Percentiles rank a stretch among this genome's conserved stretches.
Conservation (phyloP, 257 asterid genomes). For the Solanum sejunctum region DNA sequence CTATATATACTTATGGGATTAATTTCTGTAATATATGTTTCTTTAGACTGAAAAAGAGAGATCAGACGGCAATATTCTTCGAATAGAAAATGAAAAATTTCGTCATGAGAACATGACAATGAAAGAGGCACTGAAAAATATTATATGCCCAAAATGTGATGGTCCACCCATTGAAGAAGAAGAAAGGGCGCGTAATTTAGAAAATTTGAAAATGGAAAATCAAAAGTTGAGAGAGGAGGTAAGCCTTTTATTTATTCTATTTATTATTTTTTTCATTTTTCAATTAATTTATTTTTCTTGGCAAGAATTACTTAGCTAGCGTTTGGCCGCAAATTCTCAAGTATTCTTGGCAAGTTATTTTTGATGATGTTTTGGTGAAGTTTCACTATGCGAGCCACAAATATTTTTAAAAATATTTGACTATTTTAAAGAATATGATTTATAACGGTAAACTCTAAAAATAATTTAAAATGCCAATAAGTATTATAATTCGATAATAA, state of each 20-base stretch:
- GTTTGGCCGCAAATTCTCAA: too few species aligned
- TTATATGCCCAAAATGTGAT: conserved; percentile 25
- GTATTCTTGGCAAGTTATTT: too few species aligned
- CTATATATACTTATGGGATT: background rate
- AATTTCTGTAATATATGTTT: background rate
- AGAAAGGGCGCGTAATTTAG: conserved; percentile 3
- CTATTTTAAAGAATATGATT: too few species aligned
- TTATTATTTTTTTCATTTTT: too few species aligned
- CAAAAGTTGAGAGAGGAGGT: background rate
- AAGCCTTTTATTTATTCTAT: background rate
- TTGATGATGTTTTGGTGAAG: too few species aligned
- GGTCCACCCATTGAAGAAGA: conserved; percentile 24
- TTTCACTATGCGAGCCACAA: too few species aligned
- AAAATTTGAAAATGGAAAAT: background rate
- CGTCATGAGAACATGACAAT: conserved; percentile 39
- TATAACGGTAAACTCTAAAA: too few species aligned
- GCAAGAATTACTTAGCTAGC: too few species aligned
- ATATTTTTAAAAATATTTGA: too few species aligned
- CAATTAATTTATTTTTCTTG: background rate
- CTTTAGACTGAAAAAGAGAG: conserved; percentile 40
- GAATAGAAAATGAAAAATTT: conserved; percentile 36
- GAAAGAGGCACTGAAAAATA: conserved; percentile 30
- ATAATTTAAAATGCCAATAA: too few species aligned
- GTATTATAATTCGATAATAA: too few species aligned
- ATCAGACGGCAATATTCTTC: conserved; percentile 33